Evolutionary conservation across 257 asterid genomes (phyloP), one percentile per base, ranked within the genome.

Genomic region (Vinca minor): DNA sequence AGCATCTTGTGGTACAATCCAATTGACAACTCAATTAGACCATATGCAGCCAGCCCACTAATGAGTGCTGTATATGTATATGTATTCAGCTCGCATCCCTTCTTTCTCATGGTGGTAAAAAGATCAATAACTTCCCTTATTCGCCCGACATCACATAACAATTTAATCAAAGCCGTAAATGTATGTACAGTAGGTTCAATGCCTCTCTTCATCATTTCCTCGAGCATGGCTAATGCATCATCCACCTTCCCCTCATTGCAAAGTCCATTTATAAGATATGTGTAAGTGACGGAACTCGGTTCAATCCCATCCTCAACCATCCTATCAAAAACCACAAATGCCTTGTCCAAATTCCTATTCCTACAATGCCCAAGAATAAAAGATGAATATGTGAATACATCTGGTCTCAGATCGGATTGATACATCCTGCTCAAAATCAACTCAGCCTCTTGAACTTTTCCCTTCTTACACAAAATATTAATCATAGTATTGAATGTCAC

Each of bases 1-100:
- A 86, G 66, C 92, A 91, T 91, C 83, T 76, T 83, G 78, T 91
- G 91, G 81, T 86, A 91, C 80, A 91, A 80, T 25, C 96, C 98
- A 60, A 80, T 62, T 26, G 89, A 91, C 39, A 91, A 79, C 79
- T 91, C 88, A 65, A 78, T 76, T 64, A 69, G 85, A 68, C 78
- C 72, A 5, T 73, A 82, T 62, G 79, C 83, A 32, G 90, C 89
- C 70, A 88, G 75, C 62, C 96, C 95, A 74, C 87, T 77, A 38
- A 91, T 82, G 56, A 91, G 79, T 44, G 96, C 83, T 17, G 98
- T 88, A 79, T 91, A 91, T 25, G 94, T 88, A 72, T 80, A 94
- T 70, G 77, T 79, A 74, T 86, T 91, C 38, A 92, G 98, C 48
- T 56, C 64, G 32, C 73, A 73, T n/a, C 87, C 85, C 69, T 67